A percentile compares a stretch with the other conserved stretches of the same genome.
Evolutionary conservation across 2,329 filamentous ascomycete species (phyloP).

Genomic region (Myriangium duriaei): DNA sequence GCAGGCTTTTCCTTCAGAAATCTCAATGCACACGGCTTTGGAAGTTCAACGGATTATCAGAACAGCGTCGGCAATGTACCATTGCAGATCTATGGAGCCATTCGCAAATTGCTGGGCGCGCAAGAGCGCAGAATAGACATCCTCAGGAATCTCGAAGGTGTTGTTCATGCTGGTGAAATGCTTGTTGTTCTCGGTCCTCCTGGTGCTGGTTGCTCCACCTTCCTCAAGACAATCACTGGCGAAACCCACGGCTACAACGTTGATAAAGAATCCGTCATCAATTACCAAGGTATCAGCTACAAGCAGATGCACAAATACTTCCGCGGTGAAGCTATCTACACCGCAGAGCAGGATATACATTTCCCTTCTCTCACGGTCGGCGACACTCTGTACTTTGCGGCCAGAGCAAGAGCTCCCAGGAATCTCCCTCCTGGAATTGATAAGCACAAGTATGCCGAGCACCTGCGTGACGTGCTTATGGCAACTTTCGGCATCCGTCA

Average conservation of each 20-base stretch:
- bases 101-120: slow-evolving; percentile 23
- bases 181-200: slow-evolving; percentile 62
- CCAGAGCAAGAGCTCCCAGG: slow-evolving; percentile 54
- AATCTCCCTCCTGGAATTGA: slow-evolving; percentile 47
- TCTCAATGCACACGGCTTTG: slow-evolving; percentile 38
- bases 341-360: slow-evolving; percentile 71
- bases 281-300: slow-evolving; percentile 66
- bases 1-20: slow-evolving; percentile 35
- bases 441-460: slow-evolving; percentile 43
- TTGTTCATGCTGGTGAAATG: slow-evolving; percentile 62
- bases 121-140: slow-evolving; percentile 41
- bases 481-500: slow-evolving; percentile 57
- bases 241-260: slow-evolving; percentile 71
- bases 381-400: slow-evolving; percentile 68
- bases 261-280: slow-evolving; percentile 58
- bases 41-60: slow-evolving; percentile 38
- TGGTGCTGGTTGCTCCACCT: slow-evolving; percentile 61
- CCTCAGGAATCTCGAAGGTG: slow-evolving; percentile 52
- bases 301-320: slow-evolving; percentile 67
- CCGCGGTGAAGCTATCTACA: slow-evolving; percentile 78
- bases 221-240: slow-evolving; percentile 72
- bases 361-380: slow-evolving; percentile 67
- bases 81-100: slow-evolving; percentile 28
- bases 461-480: slow-evolving; percentile 61
- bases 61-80: slow-evolving; percentile 38